Base-by-base conservation (phyloP, 2,329 filamentous ascomycete species). In the Ophiostoma piceae region DNA sequence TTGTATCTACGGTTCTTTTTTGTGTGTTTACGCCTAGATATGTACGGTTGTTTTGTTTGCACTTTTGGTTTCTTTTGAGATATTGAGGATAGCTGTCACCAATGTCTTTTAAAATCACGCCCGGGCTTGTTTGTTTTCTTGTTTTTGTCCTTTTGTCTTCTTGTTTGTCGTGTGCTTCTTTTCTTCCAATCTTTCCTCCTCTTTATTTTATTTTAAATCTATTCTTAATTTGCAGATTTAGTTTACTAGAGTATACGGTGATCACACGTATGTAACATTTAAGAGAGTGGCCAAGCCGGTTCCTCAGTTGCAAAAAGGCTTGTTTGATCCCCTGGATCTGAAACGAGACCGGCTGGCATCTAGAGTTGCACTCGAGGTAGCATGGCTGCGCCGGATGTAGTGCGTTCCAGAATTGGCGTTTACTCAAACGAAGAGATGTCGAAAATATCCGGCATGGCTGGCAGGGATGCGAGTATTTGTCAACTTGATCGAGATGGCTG, bases 301-400 rank as follows among this genome's bases (percentile, higher is more conserved):
- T 57, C 9, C 11, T 26, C 12, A 14, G n/a, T 57, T 7, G 51
- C 51, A 22, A 57, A 26, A 7, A 26, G 22, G n/a, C 51, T 57
- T 57, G 51, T 57, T 57, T 57, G 51, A 57, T 57, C 51, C 8
- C 51, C 51, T 26, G 51, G n/a, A 29, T 57, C 51, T 57, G 51
- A 57, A 57, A 57, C 51, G n/a, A 12, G n/a, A 12, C 22, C 22
- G 43, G 19, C 16, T 6, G 51, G 51, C 8, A 57, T 57, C 51
- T 14, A 29, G 4, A 47, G 43, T 47, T 47, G 43, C 16, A 16
- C 5, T 7, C 5, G 7, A 47, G 26, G 26, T 12, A 22, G n/a
- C 22, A 22, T 26, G 9, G 8, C n/a, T 57, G n/a, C 26, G 26
- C 3, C 51, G 51, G n/a, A 29, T 12, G 12, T n/a, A 11, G 3